Evolutionary conservation across 2,329 filamentous ascomycete genomes (phyloP).

Genomic region (Aspergillus sp.): DNA sequence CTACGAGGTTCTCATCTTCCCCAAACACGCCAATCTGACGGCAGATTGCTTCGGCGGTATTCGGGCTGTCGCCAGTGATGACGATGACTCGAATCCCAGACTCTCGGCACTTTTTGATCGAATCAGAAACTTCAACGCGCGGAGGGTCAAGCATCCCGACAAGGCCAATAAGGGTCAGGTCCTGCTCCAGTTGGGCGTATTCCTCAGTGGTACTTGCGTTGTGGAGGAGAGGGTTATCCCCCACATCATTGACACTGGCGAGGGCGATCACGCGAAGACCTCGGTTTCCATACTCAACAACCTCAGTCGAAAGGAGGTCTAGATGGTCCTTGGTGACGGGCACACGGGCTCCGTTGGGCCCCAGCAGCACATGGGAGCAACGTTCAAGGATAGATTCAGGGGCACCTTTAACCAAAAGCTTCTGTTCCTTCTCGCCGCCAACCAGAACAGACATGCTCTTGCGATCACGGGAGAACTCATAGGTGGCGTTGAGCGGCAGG

Average conservation of each 20-base stretch:
- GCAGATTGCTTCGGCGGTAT: constrained; percentile 96
- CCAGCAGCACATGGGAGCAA: constrained; percentile 72
- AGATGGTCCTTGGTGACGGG: constrained; percentile 60
- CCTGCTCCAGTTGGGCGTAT: constrained; percentile 80
- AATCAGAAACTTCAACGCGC: constrained; percentile 76
- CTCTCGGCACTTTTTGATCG: constrained; percentile 79
- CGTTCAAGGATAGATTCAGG: constrained; percentile 90
- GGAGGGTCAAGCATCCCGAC: constrained; percentile 96
- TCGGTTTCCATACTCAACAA: constrained; percentile 81
- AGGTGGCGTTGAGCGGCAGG: constrained; percentile 69
- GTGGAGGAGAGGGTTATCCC: constrained; percentile 57
- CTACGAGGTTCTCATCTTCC: constrained; percentile 66
- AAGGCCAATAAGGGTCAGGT: constrained; percentile 86
- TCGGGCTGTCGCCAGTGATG: constrained; percentile 95
- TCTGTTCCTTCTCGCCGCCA: constrained; percentile 58
- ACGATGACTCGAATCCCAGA: constrained; percentile 96
- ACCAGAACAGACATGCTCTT: constrained; percentile 99
- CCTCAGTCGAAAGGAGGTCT: constrained; percentile 63
- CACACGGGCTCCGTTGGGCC: constrained; percentile 67
- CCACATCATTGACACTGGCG: constrained; percentile 70
- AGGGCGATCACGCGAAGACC: constrained; percentile 92
- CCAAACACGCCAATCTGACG: constrained; percentile 93
- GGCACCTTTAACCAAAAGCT: constrained; percentile 89
- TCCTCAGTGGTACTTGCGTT: constrained; percentile 73
- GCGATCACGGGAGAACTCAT: constrained; percentile 92